A percentile compares a stretch with the other conserved stretches of the same genome.
These are phyloP conservation scores for Megacollybia marginata DNA, from an alignment of 768 basidiomycete species.

Conservation along the genomic window DNA sequence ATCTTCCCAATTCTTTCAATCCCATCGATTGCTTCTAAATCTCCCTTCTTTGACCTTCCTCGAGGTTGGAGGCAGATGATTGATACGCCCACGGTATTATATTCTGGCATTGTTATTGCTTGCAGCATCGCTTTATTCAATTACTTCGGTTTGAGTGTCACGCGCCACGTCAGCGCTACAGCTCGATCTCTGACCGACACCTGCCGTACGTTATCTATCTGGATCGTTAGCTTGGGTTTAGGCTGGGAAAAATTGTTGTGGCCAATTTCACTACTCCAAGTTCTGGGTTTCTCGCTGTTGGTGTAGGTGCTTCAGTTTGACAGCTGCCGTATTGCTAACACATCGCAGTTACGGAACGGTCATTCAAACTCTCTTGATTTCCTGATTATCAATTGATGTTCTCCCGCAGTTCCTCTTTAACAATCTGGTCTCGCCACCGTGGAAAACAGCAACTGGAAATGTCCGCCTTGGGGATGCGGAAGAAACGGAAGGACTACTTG, in stretches of 20 bases:
- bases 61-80: slow-evolving; percentile 89
- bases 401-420: slow-evolving; percentile 77
- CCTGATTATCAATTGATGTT: slow-evolving; percentile 2
- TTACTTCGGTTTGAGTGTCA: slow-evolving; percentile 87
- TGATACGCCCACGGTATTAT: slow-evolving; percentile 62
- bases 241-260: slow-evolving; percentile 87
- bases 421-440: slow-evolving; percentile 64
- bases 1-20: slow-evolving; percentile 77
- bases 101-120: slow-evolving; percentile 64
- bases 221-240: slow-evolving; percentile 82
- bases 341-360: slow-evolving; percentile 76
- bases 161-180: slow-evolving; percentile 89
- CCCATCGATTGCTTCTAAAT: slow-evolving; percentile 51
- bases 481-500: slow-evolving; percentile 47
- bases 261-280: slow-evolving; percentile 78
- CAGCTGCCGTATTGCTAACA: not conserved
- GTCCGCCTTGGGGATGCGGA: slow-evolving; percentile 40
- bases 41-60: slow-evolving; percentile 80
- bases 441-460: slow-evolving; percentile 45
- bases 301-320: slow-evolving; percentile 54
- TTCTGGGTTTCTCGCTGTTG: slow-evolving; percentile 78
- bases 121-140: slow-evolving; percentile 79
- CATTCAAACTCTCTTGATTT: slow-evolving; percentile 15
- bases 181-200: slow-evolving; percentile 90
- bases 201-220: slow-evolving; percentile 92